Conservation (phyloP, 768 basidiomycete species). For the Lactarius deliciosus region DNA sequence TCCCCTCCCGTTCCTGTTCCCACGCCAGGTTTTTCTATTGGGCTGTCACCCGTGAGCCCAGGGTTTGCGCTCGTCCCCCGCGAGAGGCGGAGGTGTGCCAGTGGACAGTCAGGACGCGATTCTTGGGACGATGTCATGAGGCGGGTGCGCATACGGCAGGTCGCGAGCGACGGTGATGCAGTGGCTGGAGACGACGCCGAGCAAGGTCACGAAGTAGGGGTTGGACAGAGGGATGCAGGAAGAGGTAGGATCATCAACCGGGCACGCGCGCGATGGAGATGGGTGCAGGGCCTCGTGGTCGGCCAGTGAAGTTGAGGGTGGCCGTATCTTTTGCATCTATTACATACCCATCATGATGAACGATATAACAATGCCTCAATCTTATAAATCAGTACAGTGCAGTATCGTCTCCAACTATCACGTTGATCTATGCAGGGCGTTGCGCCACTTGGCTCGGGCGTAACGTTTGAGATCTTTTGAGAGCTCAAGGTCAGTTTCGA, state of each 20-base stretch:
- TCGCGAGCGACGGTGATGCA: constrained; percentile 14
- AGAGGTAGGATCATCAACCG: not conserved
- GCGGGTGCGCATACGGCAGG: constrained; percentile 19
- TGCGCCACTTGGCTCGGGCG: not conserved
- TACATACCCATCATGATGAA: constrained; percentile 12
- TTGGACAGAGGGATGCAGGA: not conserved
- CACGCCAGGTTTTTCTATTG: constrained; percentile 64
- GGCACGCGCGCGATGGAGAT: constrained; percentile 15
- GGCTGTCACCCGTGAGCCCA: constrained; percentile 70
- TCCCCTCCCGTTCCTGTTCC: constrained; percentile 26
- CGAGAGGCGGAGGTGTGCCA: constrained; percentile 48
- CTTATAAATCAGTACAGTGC: constrained; percentile 1
- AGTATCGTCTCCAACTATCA: not conserved
- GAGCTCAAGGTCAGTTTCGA: too few species aligned
- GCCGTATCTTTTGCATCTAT: constrained; percentile 11
- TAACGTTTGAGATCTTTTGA: too few species aligned
- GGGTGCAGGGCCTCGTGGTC: constrained; percentile 10
- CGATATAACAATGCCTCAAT: constrained; percentile 20
- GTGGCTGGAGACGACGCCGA: constrained; percentile 9
- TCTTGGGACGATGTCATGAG: constrained; percentile 20
- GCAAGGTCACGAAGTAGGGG: not conserved
- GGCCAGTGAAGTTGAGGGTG: not conserved
- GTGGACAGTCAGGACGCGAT: constrained; percentile 33
- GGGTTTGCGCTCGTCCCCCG: constrained; percentile 70
- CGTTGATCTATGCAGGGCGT: not conserved